Evolutionary conservation across 352 stramenopile genomes (phyloP).

Genomic region (Phytophthora fragariae): DNA sequence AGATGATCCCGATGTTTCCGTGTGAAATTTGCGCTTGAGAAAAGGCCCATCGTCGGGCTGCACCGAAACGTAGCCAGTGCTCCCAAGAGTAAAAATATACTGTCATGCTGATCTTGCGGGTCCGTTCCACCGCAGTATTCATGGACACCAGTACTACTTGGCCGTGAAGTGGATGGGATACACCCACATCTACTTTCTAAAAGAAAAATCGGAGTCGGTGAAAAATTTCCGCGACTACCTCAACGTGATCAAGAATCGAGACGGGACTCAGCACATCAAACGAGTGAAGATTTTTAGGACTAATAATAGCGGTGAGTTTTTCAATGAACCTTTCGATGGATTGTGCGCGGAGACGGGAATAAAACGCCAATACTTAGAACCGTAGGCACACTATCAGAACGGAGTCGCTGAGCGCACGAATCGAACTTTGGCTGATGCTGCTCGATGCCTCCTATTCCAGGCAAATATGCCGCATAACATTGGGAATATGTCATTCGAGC

Average conservation of each 20-base stretch:
- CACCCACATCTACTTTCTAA: conserved; percentile 17
- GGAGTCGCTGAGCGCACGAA: conserved; percentile 11
- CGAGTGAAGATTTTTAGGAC: neutral
- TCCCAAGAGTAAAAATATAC: conserved; percentile 5
- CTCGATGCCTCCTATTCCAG: neutral
- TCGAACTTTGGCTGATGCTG: conserved; percentile 4
- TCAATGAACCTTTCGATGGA: neutral
- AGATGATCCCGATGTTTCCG: neutral
- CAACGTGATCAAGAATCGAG: neutral
- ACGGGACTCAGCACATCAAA: neutral
- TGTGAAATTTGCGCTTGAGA: conserved; percentile 6
- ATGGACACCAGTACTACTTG: conserved; percentile 10
- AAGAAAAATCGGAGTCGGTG: neutral
- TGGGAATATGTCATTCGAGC: conserved; percentile 10
- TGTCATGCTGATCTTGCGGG: conserved; percentile 16
- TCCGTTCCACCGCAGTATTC: conserved; percentile 1
- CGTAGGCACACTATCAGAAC: conserved; percentile 16
- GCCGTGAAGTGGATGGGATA: conserved; percentile 6
- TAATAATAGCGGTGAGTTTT: conserved; percentile 19
- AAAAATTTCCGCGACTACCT: neutral
- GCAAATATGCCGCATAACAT: conserved; percentile 4
- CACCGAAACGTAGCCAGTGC: neutral
- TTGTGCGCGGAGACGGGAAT: neutral
- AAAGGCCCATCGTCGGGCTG: neutral
- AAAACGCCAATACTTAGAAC: conserved; percentile 7